Base-by-base conservation (phyloP, 73 alveolate species). In the Symbiodinium pilosum region DNA sequence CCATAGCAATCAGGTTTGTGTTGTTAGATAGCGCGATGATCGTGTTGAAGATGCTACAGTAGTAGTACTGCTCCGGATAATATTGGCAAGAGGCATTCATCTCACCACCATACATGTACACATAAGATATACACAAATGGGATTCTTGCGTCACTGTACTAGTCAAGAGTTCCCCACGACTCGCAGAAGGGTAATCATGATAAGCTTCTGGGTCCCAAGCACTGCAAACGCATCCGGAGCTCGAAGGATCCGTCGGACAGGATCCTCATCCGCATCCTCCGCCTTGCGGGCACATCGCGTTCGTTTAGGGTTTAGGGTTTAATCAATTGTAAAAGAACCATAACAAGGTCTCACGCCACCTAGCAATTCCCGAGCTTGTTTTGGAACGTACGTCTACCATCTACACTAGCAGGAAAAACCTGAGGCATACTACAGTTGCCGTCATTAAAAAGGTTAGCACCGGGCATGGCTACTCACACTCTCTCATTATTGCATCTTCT, bases 211-310 rank as follows among this genome's bases (percentile, higher is more conserved):
- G 30, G 85, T 32, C 21, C 44, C 85, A 9, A 36, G 85, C 81
- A 91, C 97, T 12, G 97, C 44, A 71, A 91, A 91, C 4, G 52
- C 97, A 71, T 91, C 97, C 14, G 97, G 97, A 16, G 97, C 97
- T 8, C 97, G 97, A 34, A 91, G 97, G 44, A 91, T 91, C 77
- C 97, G 43, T 6, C 97, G 24, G 51, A 91, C 88, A 6, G 52
- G 87, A 4, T 91, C 97, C 77, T 91, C 77, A 39, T 91, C 97
- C 38, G 41, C 28, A 1, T 52, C n/a, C 24, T 41, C 32, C 39
- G 64, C 32, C 83, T 68, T 20, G 83, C 83, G 34, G 21, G 41
- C 4, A n/a, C 40, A 28, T 18, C 28, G 83, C 83, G 34, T 68
- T n/a, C n/a, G n/a, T n/a, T n/a, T n/a, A n/a, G 69, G 28, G 20